Evolutionary conservation across 495 filamentous ascomycete species (phyloP), one percentile per base, ranked within the genome.

Genomic region (Hapsidospora chrysogenum): DNA sequence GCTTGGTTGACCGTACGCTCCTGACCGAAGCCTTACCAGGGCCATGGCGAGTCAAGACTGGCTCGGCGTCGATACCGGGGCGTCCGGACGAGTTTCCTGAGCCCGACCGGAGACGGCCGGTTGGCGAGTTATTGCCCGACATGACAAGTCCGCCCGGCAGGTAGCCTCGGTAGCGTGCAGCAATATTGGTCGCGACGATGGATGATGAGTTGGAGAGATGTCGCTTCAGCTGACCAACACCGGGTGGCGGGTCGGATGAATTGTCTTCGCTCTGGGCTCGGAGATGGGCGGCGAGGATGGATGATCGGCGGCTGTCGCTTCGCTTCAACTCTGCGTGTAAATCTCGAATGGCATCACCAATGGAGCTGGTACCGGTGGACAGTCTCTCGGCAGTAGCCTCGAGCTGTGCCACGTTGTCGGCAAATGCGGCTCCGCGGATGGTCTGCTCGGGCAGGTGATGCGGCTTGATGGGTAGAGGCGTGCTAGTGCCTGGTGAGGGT

Each of bases 311-410:
- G 45, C 76, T 76, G 26, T 75, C 73, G 31, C 63, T 64, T 35
- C 69, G 64, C 51, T 83, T 86, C 47, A 83, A 76, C 43, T 84
- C 82, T 37, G 69, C 62, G 47, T 84, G 78, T 44, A 87, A 66
- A 43, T 80, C 77, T 40, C 78, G 73, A 35, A 93, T 82, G 45
- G 85, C 82, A 48, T 76, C 74, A 28, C 75, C 82, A 47, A 93
- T 79, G 11, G 77, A 76, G n/a, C 75, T 78, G 28, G 72, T 78
- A 44, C 28, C 28, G 50, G 73, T 70, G 46, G 78, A 85, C 48
- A 93, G 60, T 25, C 76, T 69, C 56, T 92, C 85, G 17, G 85
- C 85, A 28, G 74, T 80, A 41, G 75, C 68, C 48, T 93, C 85
- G 42, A 93, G 61, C 29, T 79, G 70, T 50, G 85, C 79, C 38